phyloP scores from a whole-genome alignment of 2,329 filamentous ascomycete genomes.

The Botrytis squamosa region DNA sequence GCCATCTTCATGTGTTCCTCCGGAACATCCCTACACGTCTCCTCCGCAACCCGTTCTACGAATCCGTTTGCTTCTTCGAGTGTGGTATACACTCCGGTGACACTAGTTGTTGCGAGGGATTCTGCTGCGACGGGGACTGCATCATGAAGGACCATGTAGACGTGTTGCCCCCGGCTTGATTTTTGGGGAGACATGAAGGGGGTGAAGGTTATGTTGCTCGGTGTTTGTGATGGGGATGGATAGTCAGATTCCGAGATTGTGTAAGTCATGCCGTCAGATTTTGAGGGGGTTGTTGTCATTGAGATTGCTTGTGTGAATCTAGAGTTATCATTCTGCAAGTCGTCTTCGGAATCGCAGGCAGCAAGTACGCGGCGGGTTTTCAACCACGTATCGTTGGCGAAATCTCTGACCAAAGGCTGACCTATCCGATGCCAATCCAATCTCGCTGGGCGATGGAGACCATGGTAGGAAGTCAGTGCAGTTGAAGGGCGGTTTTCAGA shows the following conservation, averaged over 20 bases:
- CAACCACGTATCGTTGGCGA: neutral
- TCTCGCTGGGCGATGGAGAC: slow-evolving; percentile 3
- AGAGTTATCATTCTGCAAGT: neutral
- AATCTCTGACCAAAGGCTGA: neutral
- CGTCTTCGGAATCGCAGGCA: neutral
- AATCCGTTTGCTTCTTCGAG: slow-evolving; percentile 8
- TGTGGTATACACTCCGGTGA: neutral
- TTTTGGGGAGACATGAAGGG: neutral
- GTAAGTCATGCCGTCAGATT: neutral
- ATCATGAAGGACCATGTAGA: neutral
- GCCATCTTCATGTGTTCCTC: neutral
- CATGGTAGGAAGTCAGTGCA: neutral
- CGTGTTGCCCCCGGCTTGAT: neutral
- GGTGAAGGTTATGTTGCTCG: neutral
- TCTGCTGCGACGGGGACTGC: neutral
- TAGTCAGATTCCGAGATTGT: neutral
- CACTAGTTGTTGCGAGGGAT: neutral
- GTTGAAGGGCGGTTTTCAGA: neutral
- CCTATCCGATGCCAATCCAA: slow-evolving; percentile 1
- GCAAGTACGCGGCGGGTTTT: neutral
- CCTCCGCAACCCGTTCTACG: neutral
- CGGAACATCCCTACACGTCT: slow-evolving; percentile 1
- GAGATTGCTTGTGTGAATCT: neutral
- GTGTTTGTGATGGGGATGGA: neutral
- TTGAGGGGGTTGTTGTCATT: neutral